phyloP scores from a whole-genome alignment of 1,139 yeast species.

The Magnusiomyces paraingens region DNA sequence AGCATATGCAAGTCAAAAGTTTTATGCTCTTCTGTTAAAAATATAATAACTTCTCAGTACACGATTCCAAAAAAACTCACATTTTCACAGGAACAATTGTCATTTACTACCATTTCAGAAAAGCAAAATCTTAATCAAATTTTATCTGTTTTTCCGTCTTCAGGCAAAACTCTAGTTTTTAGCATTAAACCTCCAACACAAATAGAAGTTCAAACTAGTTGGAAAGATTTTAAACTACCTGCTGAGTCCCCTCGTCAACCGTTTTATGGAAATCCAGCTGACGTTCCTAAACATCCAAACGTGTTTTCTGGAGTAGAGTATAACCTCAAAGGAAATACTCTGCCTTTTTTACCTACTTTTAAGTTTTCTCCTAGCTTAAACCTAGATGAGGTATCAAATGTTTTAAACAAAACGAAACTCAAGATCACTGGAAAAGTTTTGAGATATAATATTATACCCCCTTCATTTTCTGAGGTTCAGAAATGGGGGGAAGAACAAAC shows the following conservation, averaged over 20 bases:
- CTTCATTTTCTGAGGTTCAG: conserved; percentile 35
- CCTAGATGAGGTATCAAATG: conserved; percentile 1
- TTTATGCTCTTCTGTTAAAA: no score
- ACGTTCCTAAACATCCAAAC: conserved; percentile 50
- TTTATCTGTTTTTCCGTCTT: neutral
- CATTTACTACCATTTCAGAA: no score
- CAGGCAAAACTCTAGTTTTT: neutral
- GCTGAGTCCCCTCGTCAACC: conserved; percentile 57
- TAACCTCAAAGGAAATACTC: conserved; percentile 32
- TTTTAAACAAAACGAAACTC: neutral
- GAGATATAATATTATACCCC: conserved; percentile 31
- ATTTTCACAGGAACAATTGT: no score
- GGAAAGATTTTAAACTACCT: conserved; percentile 44
- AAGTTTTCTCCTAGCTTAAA: conserved; percentile 15
- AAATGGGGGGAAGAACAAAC: conserved; percentile 23
- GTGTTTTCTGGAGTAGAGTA: conserved; percentile 63
- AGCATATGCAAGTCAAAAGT: no score
- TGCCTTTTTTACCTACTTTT: conserved; percentile 23
- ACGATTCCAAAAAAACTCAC: no score
- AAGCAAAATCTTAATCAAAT: neutral
- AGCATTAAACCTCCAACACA: conserved; percentile 23
- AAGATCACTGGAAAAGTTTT: conserved; percentile 1
- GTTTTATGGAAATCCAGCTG: conserved; percentile 46
- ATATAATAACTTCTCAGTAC: no score
- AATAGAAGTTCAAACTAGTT: conserved; percentile 31